These are phyloP conservation scores for Coemansia sp. DNA, from an alignment of 192 early-diverging fungal species.

Conservation along the genomic window DNA sequence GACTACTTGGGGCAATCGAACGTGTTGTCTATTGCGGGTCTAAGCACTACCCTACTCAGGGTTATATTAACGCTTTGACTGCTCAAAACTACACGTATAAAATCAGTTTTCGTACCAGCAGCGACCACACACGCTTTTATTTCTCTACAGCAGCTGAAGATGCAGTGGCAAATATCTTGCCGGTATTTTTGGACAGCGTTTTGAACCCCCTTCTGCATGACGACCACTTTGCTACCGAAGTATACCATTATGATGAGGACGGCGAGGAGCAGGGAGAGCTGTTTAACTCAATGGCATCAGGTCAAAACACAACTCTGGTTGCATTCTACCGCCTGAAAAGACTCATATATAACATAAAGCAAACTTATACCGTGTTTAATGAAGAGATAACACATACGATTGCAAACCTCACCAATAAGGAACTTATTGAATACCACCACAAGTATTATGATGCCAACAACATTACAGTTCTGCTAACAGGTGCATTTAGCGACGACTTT, in stretches of 20 bases:
- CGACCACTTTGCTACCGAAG: slow-evolving; percentile 76
- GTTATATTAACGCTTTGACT: slow-evolving; percentile 74
- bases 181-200: slow-evolving; percentile 80
- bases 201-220: slow-evolving; percentile 70
- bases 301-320: slow-evolving; percentile 71
- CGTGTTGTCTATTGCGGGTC: slow-evolving; percentile 84
- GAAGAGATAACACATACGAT: slow-evolving; percentile 77
- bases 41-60: slow-evolving; percentile 61
- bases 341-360: slow-evolving; percentile 49
- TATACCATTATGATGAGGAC: slow-evolving; percentile 73
- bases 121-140: slow-evolving; percentile 71
- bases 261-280: slow-evolving; percentile 81
- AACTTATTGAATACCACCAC: slow-evolving; percentile 75
- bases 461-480: slow-evolving; percentile 66
- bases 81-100: slow-evolving; percentile 71
- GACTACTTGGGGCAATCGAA: slow-evolving; percentile 84
- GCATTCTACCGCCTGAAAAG: slow-evolving; percentile 14
- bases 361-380: slow-evolving; percentile 69
- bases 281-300: slow-evolving; percentile 70
- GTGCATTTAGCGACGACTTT: slow-evolving; percentile 52
- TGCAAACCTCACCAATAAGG: slow-evolving; percentile 67
- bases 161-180: slow-evolving; percentile 71
- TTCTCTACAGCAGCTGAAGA: slow-evolving; percentile 64
- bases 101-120: slow-evolving; percentile 67
- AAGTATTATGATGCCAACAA: slow-evolving; percentile 73